Evolutionary conservation across 768 basidiomycete species (phyloP), one percentile per base, ranked within the genome.

Genomic region (Tylopilus felleus): DNA sequence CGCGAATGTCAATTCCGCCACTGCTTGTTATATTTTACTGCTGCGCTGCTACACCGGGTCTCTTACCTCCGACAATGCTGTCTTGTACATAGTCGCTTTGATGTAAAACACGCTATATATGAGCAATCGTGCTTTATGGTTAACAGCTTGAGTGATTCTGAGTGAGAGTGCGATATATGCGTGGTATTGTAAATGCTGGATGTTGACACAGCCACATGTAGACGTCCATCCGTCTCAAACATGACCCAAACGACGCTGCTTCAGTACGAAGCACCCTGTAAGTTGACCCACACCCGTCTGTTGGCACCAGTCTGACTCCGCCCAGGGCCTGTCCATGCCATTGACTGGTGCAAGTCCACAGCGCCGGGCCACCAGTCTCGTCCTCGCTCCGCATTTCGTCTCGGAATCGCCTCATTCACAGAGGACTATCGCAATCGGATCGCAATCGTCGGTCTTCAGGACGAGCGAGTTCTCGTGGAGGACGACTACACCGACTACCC

Each of bases 261-360:
- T 53, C 86, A 90, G 57, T 92, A 91, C 69, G 90, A 92, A 73
- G 86, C 90, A 40, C 88, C 88, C 45, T 90, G 90, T 91, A 71
- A 79, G 89, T 73, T 49, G 27, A 49, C n/a, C 40, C 47, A 31
- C 39, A 9, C n/a, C 60, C 14, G 12, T 39, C 8, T 35, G 14
- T 50, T 27, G 33, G 52, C 43, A 23, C 33, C 33, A 50, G 61
- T 44, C 62, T 66, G 58, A 71, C 49, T 13, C 57, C 60, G 50
- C 48, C 39, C 19, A 93, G 92, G 90, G 89, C 89, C 90, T 56
- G 85, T 93, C 38, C 86, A 90, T 65, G 83, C 88, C 59, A 71
- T 93, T 48, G 90, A 93, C 68, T 93, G 91, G 91, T 92, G 88
- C 75, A 92, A 91, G 70, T 80, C 88, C 13, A 75, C 89, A 38